Conservation (phyloP, 495 filamentous ascomycete genomes). For the Aspergillus bridgeri region DNA sequence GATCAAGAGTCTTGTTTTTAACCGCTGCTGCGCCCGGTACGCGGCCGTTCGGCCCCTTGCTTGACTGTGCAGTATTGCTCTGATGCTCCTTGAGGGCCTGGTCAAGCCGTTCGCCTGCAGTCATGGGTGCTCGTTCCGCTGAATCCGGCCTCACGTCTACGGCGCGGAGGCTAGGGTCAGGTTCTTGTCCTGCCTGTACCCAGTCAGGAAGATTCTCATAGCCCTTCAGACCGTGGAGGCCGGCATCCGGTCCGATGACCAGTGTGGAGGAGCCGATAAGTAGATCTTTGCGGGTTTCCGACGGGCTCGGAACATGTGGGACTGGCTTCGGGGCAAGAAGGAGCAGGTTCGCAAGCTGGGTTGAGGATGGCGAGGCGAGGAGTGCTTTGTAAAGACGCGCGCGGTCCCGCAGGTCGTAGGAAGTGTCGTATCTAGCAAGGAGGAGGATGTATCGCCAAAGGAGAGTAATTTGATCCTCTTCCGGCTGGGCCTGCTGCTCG, state of each 20-base stretch:
- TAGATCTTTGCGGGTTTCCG: constrained; percentile 70
- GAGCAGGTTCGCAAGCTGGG: constrained; percentile 83
- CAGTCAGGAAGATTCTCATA: constrained; percentile 79
- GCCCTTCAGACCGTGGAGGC: constrained; percentile 65
- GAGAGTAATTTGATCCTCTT: constrained; percentile 60
- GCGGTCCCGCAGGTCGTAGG: constrained; percentile 91
- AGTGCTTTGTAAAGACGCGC: constrained; percentile 83
- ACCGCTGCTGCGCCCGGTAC: constrained; percentile 9
- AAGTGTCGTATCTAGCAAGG: constrained; percentile 85
- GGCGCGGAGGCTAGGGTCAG: constrained; percentile 68
- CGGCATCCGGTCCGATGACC: constrained; percentile 72
- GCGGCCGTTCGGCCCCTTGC: constrained; percentile 17
- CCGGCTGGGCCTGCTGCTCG: constrained; percentile 16
- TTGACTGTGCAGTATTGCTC: constrained; percentile 19
- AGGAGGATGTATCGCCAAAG: constrained; percentile 84
- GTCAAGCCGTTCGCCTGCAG: constrained; percentile 66
- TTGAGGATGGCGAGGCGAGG: constrained; percentile 66
- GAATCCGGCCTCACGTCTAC: constrained; percentile 30
- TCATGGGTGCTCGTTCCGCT: constrained; percentile 33
- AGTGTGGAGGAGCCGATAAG: constrained; percentile 80
- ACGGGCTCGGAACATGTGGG: constrained; percentile 80
- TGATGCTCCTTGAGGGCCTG: constrained; percentile 45
- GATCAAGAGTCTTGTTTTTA: constrained; percentile 73
- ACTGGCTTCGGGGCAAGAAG: constrained; percentile 93
- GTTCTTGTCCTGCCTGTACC: constrained; percentile 78